Conservation (phyloP, 352 stramenopile genomes). For the Phytophthora melonis region DNA sequence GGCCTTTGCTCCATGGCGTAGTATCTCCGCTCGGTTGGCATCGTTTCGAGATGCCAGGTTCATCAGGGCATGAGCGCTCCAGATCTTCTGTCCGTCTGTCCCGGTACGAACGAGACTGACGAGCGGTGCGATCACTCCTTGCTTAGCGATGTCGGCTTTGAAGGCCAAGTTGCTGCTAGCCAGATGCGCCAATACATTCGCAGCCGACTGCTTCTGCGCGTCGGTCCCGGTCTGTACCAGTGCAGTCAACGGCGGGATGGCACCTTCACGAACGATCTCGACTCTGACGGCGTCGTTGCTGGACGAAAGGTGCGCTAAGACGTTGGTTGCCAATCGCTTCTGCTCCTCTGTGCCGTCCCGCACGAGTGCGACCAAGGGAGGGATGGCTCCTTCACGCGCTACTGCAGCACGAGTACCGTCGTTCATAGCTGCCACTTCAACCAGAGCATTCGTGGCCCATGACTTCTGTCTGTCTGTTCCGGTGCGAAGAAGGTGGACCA, state of each 20-base stretch:
- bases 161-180: conserved; percentile 6
- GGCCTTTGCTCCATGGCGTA: conserved; percentile 5
- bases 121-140: conserved; percentile 9
- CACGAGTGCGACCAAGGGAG: conserved; percentile 1
- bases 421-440: conserved; percentile 5
- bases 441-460: conserved; percentile 1
- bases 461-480: conserved; percentile 1
- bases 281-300: conserved; percentile 7
- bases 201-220: conserved; percentile 6
- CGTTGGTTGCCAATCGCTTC: conserved; percentile 8
- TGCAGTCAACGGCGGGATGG: neutral
- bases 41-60: conserved; percentile 10
- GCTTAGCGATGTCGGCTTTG: conserved; percentile 5
- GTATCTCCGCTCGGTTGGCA: conserved; percentile 11
- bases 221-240: conserved; percentile 1
- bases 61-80: conserved; percentile 11
- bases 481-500: conserved; percentile 3
- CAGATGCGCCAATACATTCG: conserved; percentile 4
- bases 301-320: conserved; percentile 1
- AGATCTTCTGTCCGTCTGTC: conserved; percentile 12
- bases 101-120: conserved; percentile 6
- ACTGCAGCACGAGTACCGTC: conserved; percentile 5
- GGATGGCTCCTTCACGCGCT: conserved; percentile 3
- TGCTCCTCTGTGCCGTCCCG: conserved; percentile 6
- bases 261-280: conserved; percentile 9